Evolutionary conservation across 768 basidiomycete genomes (phyloP), one percentile per base, ranked within the genome.

Genomic region (Kwoniella dendrophila): DNA sequence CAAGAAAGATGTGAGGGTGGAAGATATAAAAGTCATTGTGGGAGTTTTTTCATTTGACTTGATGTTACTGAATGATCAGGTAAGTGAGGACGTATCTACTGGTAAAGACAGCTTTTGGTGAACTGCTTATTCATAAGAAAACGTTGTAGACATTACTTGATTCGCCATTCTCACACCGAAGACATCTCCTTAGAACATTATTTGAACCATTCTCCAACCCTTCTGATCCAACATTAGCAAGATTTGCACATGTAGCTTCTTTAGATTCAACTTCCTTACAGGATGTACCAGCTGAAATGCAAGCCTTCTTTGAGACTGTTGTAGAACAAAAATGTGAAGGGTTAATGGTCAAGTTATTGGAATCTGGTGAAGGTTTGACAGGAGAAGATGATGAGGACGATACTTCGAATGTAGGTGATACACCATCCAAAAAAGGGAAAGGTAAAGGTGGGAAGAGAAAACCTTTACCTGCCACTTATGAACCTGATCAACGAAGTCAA

Each of bases 311-410:
- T 85, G 80, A 85, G 71, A 82, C 82, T 60, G 87, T 90, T 2
- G 83, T 92, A 24, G 85, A 86, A 72, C 87, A 87, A 73, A 86
- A 86, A 56, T 90, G 88, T 58, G 93, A 96, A 78, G 93, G 93
- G n/a, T 81, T 95, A 64, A 94, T 96, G 92, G 84, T 95, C 72
- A 96, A 96, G 88, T 81, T 93, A 12, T 81, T 92, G 18, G 89
- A 91, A 69, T 83, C 68, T 50, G 73, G 73, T 10, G 67, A 76
- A 58, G 64, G 71, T 22, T 51, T 78, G 1, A 68, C 72, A 11
- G 77, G 73, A 0, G 79, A 76, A 1, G 78, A 74, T 49, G 77
- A 66, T 1, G 78, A 83, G 24, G 73, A 67, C 18, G 73, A 71
- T 27, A 71, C 66, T 2, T 71, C 71, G 4, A 74, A 71, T 12